Percentiles rank a stretch among this genome's conserved stretches.
phyloP scores from a whole-genome alignment of 208 protist genomes.

The Zelonia costaricensis region DNA sequence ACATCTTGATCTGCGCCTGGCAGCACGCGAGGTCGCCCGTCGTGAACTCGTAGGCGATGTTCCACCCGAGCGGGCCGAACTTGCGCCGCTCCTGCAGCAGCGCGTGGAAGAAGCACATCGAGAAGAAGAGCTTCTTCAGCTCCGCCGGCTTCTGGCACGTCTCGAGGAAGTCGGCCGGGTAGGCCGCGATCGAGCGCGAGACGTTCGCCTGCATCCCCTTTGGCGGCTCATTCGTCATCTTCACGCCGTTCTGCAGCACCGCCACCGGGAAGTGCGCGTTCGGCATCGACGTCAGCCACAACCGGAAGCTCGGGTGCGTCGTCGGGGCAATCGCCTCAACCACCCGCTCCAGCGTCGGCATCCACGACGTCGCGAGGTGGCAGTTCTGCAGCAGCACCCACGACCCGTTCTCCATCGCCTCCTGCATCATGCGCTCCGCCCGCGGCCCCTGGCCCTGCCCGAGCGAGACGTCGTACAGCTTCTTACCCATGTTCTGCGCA shows the following conservation, averaged over 20 bases:
- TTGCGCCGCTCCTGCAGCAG: slow-evolving; percentile 98
- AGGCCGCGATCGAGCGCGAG: slow-evolving; percentile 85
- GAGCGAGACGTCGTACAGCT: slow-evolving; percentile 96
- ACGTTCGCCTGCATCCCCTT: slow-evolving; percentile 97
- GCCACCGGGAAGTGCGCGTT: slow-evolving; percentile 96
- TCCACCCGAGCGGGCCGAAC: slow-evolving; percentile 99
- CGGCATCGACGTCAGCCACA: slow-evolving; percentile 99
- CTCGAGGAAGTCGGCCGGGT: slow-evolving; percentile 87
- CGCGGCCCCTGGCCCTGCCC: slow-evolving; percentile 98
- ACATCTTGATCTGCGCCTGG: slow-evolving; percentile 92
- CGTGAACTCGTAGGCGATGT: slow-evolving; percentile 99
- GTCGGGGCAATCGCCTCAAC: slow-evolving; percentile 89
- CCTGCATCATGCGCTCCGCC: slow-evolving; percentile 93
- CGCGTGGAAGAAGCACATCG: slow-evolving; percentile 98
- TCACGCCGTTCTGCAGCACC: slow-evolving; percentile 98
- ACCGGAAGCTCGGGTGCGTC: slow-evolving; percentile 96
- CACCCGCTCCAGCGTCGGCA: slow-evolving; percentile 97
- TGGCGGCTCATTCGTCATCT: slow-evolving; percentile 99
- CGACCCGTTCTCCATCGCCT: slow-evolving; percentile 93
- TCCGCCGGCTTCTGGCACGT: slow-evolving; percentile 81
- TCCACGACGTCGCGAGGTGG: slow-evolving; percentile 98
- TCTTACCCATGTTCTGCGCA: slow-evolving; percentile 95
- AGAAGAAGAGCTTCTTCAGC: slow-evolving; percentile 97
- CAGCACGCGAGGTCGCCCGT: slow-evolving; percentile 96
- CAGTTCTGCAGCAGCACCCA: slow-evolving; percentile 99